These are phyloP conservation scores for Fusarium pseudoanthophilum DNA, from an alignment of 2,329 filamentous ascomycete species.

Conservation along the genomic window DNA sequence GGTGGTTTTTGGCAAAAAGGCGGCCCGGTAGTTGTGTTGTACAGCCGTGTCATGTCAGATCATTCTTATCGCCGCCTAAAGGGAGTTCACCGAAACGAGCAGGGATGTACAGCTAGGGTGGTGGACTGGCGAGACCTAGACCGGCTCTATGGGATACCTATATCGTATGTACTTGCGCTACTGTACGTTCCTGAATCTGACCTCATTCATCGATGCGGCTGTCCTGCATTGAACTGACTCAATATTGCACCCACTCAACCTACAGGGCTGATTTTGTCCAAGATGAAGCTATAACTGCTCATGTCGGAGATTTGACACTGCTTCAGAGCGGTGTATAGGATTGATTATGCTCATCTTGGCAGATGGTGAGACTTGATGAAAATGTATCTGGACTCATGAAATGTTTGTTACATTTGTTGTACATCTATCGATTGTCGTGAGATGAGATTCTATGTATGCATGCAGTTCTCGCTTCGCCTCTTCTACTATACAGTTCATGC, in stretches of 20 bases:
- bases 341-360: background rate
- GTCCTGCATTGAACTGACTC: conserved; percentile 3
- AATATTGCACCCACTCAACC: background rate
- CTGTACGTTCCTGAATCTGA: conserved; percentile 7
- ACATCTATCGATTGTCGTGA: conserved; percentile 27
- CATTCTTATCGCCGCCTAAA: conserved; percentile 44
- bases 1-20: conserved; percentile 16
- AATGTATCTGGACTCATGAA: background rate
- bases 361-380: background rate
- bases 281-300: background rate
- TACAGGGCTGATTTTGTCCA: conserved; percentile 5
- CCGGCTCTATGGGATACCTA: background rate
- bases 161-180: background rate
- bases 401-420: conserved; percentile 8
- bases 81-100: conserved; percentile 30
- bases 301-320: background rate
- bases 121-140: conserved; percentile 10
- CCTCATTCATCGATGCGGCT: background rate
- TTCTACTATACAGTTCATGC: conserved; percentile 13
- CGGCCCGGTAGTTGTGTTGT: conserved; percentile 38
- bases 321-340: conserved; percentile 3
- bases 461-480: background rate
- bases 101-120: conserved; percentile 22
- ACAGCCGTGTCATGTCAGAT: conserved; percentile 39
- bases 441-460: conserved; percentile 41